phyloP scores from a whole-genome alignment of 768 basidiomycete genomes.

The Coprinellus micaceus region DNA sequence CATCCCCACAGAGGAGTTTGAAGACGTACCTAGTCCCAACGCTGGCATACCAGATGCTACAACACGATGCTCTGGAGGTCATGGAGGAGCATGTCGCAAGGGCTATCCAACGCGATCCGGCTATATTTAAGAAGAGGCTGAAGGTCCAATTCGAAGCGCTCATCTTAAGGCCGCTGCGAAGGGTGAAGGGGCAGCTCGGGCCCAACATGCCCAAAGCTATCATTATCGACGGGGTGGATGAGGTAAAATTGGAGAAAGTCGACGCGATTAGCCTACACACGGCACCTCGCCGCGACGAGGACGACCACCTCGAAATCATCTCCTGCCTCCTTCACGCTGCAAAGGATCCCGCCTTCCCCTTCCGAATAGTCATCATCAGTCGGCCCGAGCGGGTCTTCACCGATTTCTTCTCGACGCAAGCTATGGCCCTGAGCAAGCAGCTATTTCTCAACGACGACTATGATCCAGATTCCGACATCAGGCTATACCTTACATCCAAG shows the following conservation, averaged over 20 bases:
- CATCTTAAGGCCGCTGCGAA: not conserved
- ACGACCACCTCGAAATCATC: not conserved
- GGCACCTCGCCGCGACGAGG: too few species aligned
- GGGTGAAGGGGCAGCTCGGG: too few species aligned
- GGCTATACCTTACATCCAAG: not conserved
- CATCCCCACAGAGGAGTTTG: too few species aligned
- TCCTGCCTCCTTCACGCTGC: not conserved
- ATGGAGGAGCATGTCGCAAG: not conserved
- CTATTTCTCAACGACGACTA: not conserved
- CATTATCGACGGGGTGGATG: conserved; percentile 10
- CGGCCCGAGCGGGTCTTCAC: not conserved
- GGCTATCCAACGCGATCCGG: not conserved
- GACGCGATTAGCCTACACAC: too few species aligned
- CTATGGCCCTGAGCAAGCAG: not conserved
- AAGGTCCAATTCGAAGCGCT: conserved; percentile 6
- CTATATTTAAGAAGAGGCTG: conserved; percentile 1
- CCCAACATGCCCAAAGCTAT: not conserved
- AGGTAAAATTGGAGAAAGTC: not conserved
- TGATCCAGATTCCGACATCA: conserved; percentile 1
- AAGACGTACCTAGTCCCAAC: too few species aligned
- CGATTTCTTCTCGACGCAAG: not conserved
- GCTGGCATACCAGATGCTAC: too few species aligned
- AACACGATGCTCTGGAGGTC: too few species aligned
- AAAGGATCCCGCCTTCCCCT: not conserved
- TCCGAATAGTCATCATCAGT: not conserved